Evolutionary conservation across 202 grass and related monocot species (phyloP).

Genomic region (Panicum hallii): DNA sequence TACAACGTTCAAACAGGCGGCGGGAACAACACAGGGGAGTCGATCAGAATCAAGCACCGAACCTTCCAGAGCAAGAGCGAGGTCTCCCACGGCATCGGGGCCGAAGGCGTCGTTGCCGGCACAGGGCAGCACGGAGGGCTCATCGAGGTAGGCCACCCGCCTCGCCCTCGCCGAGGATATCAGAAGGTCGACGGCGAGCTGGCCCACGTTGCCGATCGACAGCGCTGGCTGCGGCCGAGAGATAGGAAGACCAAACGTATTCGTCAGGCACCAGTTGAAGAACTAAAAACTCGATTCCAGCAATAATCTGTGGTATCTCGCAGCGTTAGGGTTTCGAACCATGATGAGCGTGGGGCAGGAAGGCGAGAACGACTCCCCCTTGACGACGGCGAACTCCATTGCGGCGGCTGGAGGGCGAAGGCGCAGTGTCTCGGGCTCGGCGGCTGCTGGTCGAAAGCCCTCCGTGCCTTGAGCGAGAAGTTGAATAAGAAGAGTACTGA

Average conservation of each 20-base stretch:
- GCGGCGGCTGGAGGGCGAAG: neutral
- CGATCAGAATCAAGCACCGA: neutral
- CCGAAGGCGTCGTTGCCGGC: slow-evolving; percentile 84
- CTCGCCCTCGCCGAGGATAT: slow-evolving; percentile 64
- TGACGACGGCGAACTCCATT: slow-evolving; percentile 69
- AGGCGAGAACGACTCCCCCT: slow-evolving; percentile 64
- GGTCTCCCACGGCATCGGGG: slow-evolving; percentile 68
- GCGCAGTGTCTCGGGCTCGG: slow-evolving; percentile 24
- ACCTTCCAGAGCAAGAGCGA: slow-evolving; percentile 85
- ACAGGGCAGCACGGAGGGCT: slow-evolving; percentile 80
- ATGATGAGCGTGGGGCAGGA: slow-evolving; percentile 70
- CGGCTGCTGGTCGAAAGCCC: neutral
- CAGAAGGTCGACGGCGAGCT: slow-evolving; percentile 84
- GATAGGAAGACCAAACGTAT: slow-evolving; percentile 25
- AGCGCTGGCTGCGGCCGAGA: slow-evolving; percentile 66
- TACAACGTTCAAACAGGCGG: slow-evolving; percentile 12
- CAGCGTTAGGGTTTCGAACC: slow-evolving; percentile 46
- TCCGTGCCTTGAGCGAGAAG: slow-evolving; percentile 36
- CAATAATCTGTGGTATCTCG: neutral
- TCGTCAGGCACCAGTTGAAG: neutral
- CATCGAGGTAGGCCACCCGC: slow-evolving; percentile 81
- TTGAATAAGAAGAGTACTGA: neutral
- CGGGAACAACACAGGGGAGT: neutral
- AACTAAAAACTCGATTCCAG: slow-evolving; percentile 4
- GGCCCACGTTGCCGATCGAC: slow-evolving; percentile 96